Evolutionary conservation across 129 eudicot species (phyloP).

Genomic region (Deinandra increscens): DNA sequence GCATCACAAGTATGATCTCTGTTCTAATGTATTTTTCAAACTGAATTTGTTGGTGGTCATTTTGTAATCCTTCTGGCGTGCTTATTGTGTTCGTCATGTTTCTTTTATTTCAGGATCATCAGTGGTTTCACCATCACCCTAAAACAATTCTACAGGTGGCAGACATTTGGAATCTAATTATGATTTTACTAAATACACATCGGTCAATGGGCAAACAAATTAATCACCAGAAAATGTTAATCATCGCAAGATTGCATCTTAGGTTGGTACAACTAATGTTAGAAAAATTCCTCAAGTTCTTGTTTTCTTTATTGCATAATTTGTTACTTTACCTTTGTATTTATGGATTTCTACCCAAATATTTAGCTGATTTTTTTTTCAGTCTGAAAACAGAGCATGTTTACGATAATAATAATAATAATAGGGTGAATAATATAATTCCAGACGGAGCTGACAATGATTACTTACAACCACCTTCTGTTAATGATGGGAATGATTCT

Average conservation of each 20-base stretch:
- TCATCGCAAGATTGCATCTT: constrained; percentile 27
- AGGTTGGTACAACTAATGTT: constrained; percentile 44
- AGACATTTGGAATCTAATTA: constrained; percentile 37
- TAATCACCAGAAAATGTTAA: constrained; percentile 32
- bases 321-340: not conserved
- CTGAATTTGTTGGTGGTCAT: not conserved
- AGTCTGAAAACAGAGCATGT: constrained; percentile 22
- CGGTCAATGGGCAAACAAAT: constrained; percentile 43
- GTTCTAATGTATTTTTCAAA: constrained; percentile 1
- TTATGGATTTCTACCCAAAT: not conserved
- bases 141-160: constrained; percentile 46
- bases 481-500: constrained; percentile 43
- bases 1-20: constrained; percentile 61
- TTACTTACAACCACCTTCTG: constrained; percentile 39
- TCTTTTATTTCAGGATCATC: constrained; percentile 45
- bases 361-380: not conserved
- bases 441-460: constrained; percentile 37
- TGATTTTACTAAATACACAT: constrained; percentile 44
- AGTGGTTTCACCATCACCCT: constrained; percentile 40
- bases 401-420: constrained; percentile 23
- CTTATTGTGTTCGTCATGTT: not conserved
- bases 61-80: not conserved
- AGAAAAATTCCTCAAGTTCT: not conserved
- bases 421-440: constrained; percentile 37
- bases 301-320: constrained; percentile 3